Evolutionary conservation across 352 stramenopile species (phyloP).

Genomic region (Peronospora belbahrii): DNA sequence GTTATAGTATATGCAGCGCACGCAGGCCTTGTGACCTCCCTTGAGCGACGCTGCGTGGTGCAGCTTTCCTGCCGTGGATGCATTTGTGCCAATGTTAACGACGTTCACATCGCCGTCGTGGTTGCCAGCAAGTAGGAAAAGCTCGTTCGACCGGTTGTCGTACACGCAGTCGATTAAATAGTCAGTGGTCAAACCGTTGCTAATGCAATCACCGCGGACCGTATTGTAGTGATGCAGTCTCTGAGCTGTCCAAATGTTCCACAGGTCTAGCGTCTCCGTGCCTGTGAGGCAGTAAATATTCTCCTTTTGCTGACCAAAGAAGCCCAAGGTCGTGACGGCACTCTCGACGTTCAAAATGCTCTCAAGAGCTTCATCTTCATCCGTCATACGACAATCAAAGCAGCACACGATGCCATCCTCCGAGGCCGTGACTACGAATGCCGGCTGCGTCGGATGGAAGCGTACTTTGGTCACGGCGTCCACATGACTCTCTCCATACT

Average conservation of each 20-base stretch:
- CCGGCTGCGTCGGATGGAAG: conserved; percentile 71
- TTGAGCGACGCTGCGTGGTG: conserved; percentile 42
- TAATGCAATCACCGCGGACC: conserved; percentile 70
- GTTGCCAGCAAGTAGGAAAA: conserved; percentile 75
- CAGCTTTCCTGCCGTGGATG: conserved; percentile 36
- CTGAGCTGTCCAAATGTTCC: conserved; percentile 82
- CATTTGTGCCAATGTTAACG: conserved; percentile 44
- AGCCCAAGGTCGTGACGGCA: conserved; percentile 77
- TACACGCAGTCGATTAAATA: conserved; percentile 87
- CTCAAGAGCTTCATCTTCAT: conserved; percentile 85
- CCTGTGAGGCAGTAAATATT: conserved; percentile 84
- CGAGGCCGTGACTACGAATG: conserved; percentile 83
- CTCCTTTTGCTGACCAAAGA: conserved; percentile 77
- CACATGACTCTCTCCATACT: conserved; percentile 85
- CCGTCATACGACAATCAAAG: conserved; percentile 76
- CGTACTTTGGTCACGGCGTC: conserved; percentile 84
- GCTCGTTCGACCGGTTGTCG: conserved; percentile 52
- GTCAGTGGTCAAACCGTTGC: conserved; percentile 53
- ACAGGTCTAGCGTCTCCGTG: conserved; percentile 85
- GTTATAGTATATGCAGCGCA: conserved; percentile 78
- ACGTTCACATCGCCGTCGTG: conserved; percentile 73
- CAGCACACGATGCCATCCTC: conserved; percentile 89
- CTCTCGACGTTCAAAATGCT: conserved; percentile 89
- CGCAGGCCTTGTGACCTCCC: conserved; percentile 77
- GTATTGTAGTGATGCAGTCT: conserved; percentile 73